These are phyloP conservation scores for Aspergillus affinis DNA, from an alignment of 495 filamentous ascomycete genomes.

Conservation along the genomic window DNA sequence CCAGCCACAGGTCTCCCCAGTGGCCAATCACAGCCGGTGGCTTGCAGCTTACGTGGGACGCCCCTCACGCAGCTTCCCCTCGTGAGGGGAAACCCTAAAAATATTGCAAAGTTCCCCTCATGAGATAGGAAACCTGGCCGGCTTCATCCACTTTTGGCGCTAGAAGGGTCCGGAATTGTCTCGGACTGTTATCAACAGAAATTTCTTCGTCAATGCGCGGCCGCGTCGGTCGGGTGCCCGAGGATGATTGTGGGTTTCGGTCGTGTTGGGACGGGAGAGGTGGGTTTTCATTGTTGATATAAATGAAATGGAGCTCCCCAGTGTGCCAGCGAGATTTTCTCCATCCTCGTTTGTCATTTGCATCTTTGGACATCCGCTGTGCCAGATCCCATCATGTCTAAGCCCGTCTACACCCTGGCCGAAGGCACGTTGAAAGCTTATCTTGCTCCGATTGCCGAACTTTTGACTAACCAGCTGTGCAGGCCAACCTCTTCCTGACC, in stretches of 20 bases:
- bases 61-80: no score
- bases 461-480: neutral
- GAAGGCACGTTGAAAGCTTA: constrained; percentile 13
- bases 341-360: neutral
- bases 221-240: neutral
- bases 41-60: neutral
- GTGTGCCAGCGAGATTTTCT: neutral
- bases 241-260: neutral
- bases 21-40: neutral
- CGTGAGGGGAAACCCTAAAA: constrained; percentile 2
- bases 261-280: neutral
- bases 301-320: neutral
- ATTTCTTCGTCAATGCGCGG: neutral
- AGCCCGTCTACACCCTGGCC: constrained; percentile 14
- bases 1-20: neutral
- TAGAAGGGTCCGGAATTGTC: neutral
- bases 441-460: neutral
- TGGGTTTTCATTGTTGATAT: neutral
- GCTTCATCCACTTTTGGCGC: neutral
- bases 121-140: neutral
- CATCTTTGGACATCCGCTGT: neutral
- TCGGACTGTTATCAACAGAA: neutral
- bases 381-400: constrained; percentile 2
- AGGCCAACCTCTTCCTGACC: constrained; percentile 31
- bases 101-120: neutral